Evolutionary conservation across 2,329 filamentous ascomycete genomes (phyloP), one percentile per base, ranked within the genome.

Genomic region (Exophiala xenobiotica): DNA sequence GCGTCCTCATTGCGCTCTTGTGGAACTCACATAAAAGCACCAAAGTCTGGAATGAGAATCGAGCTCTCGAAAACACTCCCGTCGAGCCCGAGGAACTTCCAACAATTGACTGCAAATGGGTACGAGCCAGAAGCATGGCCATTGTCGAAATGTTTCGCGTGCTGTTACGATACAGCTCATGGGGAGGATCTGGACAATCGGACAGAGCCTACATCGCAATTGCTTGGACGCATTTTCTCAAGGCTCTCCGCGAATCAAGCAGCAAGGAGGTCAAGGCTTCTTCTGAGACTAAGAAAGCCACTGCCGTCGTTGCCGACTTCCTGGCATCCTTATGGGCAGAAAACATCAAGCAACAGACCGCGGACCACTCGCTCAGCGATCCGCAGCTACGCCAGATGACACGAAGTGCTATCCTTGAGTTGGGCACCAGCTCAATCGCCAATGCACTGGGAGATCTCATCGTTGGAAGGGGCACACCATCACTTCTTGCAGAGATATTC

Each of bases 181-280:
- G 77, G 73, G 64, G 68, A 4, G 58, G 61, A 20, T 51, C 51
- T 31, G 60, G 48, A 6, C 49, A 50, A 14, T 69, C 66, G 51
- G 65, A 70, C 8, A 70, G 75, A 24, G 62, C 68, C 26, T 68
- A 78, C 2, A 73, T 86, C 6, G 78, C 83, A 7, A 73, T 85
- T 16, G 68, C 90, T 3, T 80, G 82, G 68, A 77, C 72, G 49
- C 79, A 78, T 45, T 83, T 89, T 43, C 72, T 78, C 46, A 80
- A 81, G 50, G 71, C 74, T 12, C 64, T 92, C n/a, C 77, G 80
- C 6, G 75, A 81, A 43, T 75, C 79, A 1, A 78, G 78, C 14
- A 87, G 81, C 57, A 95, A 96, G 69, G 93, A 99, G 68, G 86
- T 99, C 61, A 95, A 92, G 62, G 85, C 91, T 5, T 90, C 90